Base-by-base conservation (phyloP, 768 basidiomycete species). In the Leucocoprinus leucothites region DNA sequence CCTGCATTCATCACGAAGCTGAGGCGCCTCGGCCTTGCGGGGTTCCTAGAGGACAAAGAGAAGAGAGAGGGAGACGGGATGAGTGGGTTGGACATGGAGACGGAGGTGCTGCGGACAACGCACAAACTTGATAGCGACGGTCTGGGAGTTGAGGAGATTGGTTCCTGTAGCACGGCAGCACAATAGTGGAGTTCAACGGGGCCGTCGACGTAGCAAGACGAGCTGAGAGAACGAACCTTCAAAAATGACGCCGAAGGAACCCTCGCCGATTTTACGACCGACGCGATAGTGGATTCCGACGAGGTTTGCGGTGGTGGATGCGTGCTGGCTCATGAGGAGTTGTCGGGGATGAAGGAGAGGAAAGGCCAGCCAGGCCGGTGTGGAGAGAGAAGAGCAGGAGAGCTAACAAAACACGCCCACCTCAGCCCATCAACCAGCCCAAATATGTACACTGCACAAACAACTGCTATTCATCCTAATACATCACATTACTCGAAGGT, bases 121-220 rank as follows among this genome's bases (percentile, higher is more conserved):
- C 67, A 98, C 97, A 83, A 99, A 99, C 80, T 99, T 99, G 86
- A 99, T 98, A 60, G 97, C 97, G 58, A 98, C 96, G 9, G 94
- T 95, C 76, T 96, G 94, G 3, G 91, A 94, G 79, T 99, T 99
- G 75, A 98, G 85, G 28, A 99, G 79, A 69, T 99, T 99, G 7
- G 94, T 96, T 24, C 96, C 96, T 98, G 66, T 34, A 61, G 42
- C 45, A 44, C 19, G 25, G 46, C 16, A 21, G 48, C 38, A 42
- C 41, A 38, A 55, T 26, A 19, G 35, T 36, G 38, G 11, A 46
- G 38, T 14, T 19, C 18, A 31, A 41, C 25, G 24, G 50, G 40
- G 35, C 40, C 47, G 38, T 35, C 9, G 28, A 52, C 21, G 41
- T n/a, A 56, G 34, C 36, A 28, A 31, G 47, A 34, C 40, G 24